Evolutionary conservation across 345 rosid genomes (phyloP), one percentile per base, ranked within the genome.

Genomic region (Bruguiera sexangula): DNA sequence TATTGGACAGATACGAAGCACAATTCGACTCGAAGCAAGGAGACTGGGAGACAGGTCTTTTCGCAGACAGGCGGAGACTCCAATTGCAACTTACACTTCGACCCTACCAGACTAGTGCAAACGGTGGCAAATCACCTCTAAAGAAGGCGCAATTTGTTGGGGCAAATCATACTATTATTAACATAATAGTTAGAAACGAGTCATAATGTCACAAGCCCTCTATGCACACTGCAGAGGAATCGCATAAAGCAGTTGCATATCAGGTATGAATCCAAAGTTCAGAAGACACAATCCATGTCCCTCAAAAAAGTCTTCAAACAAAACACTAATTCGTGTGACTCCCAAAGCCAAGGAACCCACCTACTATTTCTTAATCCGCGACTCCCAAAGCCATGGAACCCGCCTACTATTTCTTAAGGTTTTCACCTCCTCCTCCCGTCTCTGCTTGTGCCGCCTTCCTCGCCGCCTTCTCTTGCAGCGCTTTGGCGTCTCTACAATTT

Each of bases 391-490:
- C 63, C 55, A 20, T 1, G 22, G 54, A 68, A 32, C 36, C 36
- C 36, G 29, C 71, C 73, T 26, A 20, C 68, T 46, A 74, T 6
- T 74, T 74, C 73, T 68, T 63, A 6, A 19, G 20, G 58, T 32
- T 58, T 73, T 36, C 66, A 67, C 53, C 69, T 46, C 66, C 62
- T 15, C 65, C 37, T 39, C 68, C 75, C 1, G 56, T 51, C 16
- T 62, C 57, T 10, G 65, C 84, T 50, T 73, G 74, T 10, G 73
- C 75, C 6, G 86, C 84, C 64, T 83, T 82, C 76, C 68, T 80
- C 16, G 82, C 83, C 24, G 61, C 11, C 73, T 83, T 83, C 66
- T 83, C 83, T 64, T 83, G 86, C 63, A 83, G 62, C 0, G 86
- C 86, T 72, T 73, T 83, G 2, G 84, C 86, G 65, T 83, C 84